phyloP scores from a whole-genome alignment of 208 protist genomes.

The Leishmania aethiopica region DNA sequence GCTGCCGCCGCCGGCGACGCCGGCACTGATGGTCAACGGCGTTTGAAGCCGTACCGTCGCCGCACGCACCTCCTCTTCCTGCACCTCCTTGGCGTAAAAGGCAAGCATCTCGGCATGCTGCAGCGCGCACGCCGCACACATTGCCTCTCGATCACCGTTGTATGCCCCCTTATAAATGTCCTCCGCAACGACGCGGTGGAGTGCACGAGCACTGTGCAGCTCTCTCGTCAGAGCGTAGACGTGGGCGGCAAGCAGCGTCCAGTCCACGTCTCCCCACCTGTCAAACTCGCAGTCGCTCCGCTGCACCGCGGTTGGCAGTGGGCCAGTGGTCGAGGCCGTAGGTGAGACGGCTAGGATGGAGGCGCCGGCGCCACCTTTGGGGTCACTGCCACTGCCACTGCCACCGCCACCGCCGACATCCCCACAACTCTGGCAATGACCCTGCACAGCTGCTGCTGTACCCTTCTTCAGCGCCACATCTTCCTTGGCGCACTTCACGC shows the following conservation, averaged over 20 bases:
- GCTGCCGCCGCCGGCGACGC: neutral
- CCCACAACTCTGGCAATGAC: neutral
- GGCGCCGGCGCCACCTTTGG: neutral
- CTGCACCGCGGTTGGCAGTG: neutral
- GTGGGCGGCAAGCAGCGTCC: conserved; percentile 31
- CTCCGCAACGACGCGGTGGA: conserved; percentile 19
- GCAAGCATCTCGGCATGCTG: conserved; percentile 1
- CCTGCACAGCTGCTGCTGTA: neutral
- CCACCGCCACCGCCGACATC: neutral
- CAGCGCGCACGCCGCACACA: conserved; percentile 17
- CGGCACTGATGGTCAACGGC: neutral
- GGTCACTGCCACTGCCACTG: neutral
- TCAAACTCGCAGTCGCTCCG: neutral
- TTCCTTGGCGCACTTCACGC: neutral
- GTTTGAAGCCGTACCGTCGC: neutral
- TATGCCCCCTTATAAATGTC: conserved; percentile 4
- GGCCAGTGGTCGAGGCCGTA: neutral
- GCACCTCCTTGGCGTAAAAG: conserved; percentile 1
- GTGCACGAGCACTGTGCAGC: conserved; percentile 15
- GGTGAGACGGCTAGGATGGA: neutral
- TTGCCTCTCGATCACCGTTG: neutral
- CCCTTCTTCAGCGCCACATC: neutral
- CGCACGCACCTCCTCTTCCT: conserved; percentile 7
- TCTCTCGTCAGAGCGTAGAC: conserved; percentile 25
- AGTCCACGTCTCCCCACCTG: conserved; percentile 16